Evolutionary conservation across 805 yeast genomes (phyloP), one percentile per base, ranked within the genome.

Genomic region (Metschnikowia continentalis): DNA sequence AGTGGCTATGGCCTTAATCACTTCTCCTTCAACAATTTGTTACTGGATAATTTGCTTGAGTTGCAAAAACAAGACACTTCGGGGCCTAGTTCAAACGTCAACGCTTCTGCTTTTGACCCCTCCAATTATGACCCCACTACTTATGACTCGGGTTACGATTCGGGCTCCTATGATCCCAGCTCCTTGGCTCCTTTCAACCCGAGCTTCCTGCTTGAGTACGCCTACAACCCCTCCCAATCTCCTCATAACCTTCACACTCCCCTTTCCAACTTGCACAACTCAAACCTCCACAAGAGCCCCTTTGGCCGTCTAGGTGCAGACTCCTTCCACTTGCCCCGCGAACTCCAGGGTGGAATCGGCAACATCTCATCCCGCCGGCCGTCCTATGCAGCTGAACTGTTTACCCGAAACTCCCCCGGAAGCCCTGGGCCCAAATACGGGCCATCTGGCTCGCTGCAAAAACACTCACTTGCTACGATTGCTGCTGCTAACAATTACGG

Each of bases 311-410:
- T 33, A 13, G 26, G 30, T 15, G 47, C 39, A 14, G 74, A 74
- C 55, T 48, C 72, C 39, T 79, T 79, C 62, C 69, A 66, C 53
- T 66, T 83, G 47, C 88, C 88, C 0, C 50, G 70, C 5, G 87
- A 83, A 57, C 70, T 83, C 36, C 86, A 82, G 63, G 87, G 88
- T 41, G 88, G 88, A 0, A 69, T 83, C 2, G 80, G 81, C 30
- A 81, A 72, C 50, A 81, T 83, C 40, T 77, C 80, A 22, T 80
- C 86, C 10, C 76, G 94, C 66, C 77, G 94, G 66, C 90, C 91
- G 13, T 79, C 86, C 48, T 86, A 82, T 62, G 83, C 89, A 11
- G 88, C 90, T 2, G 92, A 84, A 61, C 69, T 78, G 2, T 72
- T 80, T 52, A 78, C 83, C 23, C 67, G 79, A 46, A 49, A 37